Evolutionary conservation across 805 yeast species (phyloP).

Genomic region (Sungouiozyma ichnusensis): DNA sequence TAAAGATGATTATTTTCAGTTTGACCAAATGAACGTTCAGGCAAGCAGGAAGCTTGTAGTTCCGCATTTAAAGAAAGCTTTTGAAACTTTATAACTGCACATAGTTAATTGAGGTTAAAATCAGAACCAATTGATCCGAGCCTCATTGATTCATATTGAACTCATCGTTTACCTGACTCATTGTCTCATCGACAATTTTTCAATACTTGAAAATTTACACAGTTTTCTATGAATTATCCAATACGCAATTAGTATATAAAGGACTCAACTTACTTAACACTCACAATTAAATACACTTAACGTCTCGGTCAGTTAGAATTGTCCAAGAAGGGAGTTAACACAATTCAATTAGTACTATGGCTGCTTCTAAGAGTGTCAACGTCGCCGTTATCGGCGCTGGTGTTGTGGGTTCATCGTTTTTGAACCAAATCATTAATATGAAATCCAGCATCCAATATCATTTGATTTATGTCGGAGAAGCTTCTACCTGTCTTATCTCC

Average conservation of each 20-base stretch:
- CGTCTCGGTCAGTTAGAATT: not conserved
- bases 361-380: constrained; percentile 45
- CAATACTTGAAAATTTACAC: not conserved
- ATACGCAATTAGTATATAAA: too few species aligned
- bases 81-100: constrained; percentile 4
- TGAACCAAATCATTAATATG: constrained; percentile 63
- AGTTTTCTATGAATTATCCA: not conserved
- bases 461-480: constrained; percentile 70
- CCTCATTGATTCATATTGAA: too few species aligned
- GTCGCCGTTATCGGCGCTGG: constrained; percentile 80
- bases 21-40: constrained; percentile 40
- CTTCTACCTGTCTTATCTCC: constrained; percentile 58
- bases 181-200: too few species aligned
- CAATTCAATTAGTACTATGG: constrained; percentile 8
- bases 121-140: not conserved
- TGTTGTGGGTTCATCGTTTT: constrained; percentile 87
- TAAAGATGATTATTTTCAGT: constrained; percentile 9
- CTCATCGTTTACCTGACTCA: too few species aligned
- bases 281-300: too few species aligned
- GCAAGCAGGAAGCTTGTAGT: constrained; percentile 86
- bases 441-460: constrained; percentile 58
- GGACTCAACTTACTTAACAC: too few species aligned
- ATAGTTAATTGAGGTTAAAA: not conserved
- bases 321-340: not conserved
- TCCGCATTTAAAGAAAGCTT: constrained; percentile 36